Evolutionary conservation across 2,329 filamentous ascomycete genomes (phyloP).

Genomic region (Ilyonectria mors-panacis): DNA sequence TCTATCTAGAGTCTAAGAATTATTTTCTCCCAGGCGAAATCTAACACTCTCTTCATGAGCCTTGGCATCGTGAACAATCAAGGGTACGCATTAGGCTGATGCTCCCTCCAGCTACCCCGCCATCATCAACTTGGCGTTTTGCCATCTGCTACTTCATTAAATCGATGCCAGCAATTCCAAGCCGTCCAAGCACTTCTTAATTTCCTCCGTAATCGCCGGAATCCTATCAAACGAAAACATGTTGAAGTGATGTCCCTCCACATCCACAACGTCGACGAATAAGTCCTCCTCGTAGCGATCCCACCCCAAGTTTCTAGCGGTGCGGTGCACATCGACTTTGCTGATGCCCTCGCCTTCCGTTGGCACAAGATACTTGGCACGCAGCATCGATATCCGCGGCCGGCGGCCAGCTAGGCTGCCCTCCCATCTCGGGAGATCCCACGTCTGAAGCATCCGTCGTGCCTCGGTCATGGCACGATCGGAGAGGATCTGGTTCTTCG

Average conservation of each 20-base stretch:
- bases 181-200: constrained; percentile 38
- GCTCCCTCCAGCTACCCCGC: not conserved
- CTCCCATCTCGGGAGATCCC: constrained; percentile 59
- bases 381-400: constrained; percentile 62
- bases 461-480: constrained; percentile 61
- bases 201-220: constrained; percentile 45
- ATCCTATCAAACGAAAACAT: constrained; percentile 57
- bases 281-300: constrained; percentile 60
- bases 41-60: not conserved
- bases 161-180: constrained; percentile 34
- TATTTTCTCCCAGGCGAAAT: not conserved
- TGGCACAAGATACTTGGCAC: constrained; percentile 59
- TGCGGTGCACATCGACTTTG: constrained; percentile 61
- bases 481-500: constrained; percentile 54
- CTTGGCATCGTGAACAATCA: not conserved
- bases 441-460: constrained; percentile 56
- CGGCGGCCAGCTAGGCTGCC: constrained; percentile 42
- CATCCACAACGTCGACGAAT: constrained; percentile 62
- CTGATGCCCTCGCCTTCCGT: constrained; percentile 46
- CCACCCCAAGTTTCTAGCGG: constrained; percentile 64
- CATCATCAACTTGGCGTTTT: not conserved
- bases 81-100: not conserved
- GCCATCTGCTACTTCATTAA: not conserved
- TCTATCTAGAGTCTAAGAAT: not conserved
- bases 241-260: constrained; percentile 68